Percentiles rank a stretch among this genome's conserved stretches.
Evolutionary conservation across 2,329 filamentous ascomycete genomes (phyloP).

Genomic region (Dothiorella sarmentorum): DNA sequence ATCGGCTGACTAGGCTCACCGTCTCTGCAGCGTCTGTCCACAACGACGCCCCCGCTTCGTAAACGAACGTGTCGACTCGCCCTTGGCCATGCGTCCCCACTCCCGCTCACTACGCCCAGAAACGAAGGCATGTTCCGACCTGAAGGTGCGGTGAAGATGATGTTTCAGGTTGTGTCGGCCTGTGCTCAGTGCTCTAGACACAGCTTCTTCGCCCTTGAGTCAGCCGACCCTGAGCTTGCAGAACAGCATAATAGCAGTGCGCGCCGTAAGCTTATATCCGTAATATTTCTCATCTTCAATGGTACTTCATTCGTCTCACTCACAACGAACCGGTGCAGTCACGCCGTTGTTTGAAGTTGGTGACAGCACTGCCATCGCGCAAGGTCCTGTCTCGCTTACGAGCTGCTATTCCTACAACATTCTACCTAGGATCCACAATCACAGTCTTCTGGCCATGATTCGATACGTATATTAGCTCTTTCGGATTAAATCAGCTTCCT

Average conservation of each 20-base stretch:
- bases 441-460: too few species aligned
- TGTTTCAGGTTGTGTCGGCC: background rate
- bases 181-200: background rate
- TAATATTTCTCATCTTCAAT: too few species aligned
- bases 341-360: too few species aligned
- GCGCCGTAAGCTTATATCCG: background rate
- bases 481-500: too few species aligned
- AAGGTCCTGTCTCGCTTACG: too few species aligned
- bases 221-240: too few species aligned
- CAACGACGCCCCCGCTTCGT: background rate
- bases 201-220: background rate
- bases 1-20: background rate
- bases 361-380: too few species aligned
- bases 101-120: background rate
- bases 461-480: too few species aligned
- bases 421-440: too few species aligned
- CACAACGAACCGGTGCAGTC: too few species aligned
- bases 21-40: background rate
- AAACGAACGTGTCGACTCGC: background rate
- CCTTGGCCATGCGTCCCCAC: conserved; percentile 7
- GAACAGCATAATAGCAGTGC: background rate
- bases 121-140: conserved; percentile 1
- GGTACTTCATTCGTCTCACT: too few species aligned
- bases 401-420: too few species aligned
- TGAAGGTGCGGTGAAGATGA: conserved; percentile 9